Percentiles rank a stretch among this genome's conserved stretches.
Evolutionary conservation across 352 stramenopile species (phyloP).

Genomic region (Phytophthora rubi): DNA sequence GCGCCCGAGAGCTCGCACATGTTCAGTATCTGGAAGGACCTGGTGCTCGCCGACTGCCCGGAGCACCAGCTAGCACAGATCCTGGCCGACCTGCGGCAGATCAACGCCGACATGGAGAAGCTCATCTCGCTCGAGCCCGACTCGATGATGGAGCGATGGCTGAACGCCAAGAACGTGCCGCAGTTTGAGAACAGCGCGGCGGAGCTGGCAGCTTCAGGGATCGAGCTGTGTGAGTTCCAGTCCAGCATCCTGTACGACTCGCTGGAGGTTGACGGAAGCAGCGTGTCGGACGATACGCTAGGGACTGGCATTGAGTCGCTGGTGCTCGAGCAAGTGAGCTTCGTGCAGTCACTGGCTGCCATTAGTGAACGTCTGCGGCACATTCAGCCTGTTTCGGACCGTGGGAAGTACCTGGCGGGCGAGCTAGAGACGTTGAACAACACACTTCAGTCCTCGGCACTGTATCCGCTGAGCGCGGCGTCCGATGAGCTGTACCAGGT

Average conservation of each 20-base stretch:
- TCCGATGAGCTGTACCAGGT: slow-evolving; percentile 81
- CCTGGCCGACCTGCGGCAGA: slow-evolving; percentile 42
- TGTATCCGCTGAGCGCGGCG: slow-evolving; percentile 75
- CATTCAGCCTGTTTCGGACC: slow-evolving; percentile 63
- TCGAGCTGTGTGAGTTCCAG: slow-evolving; percentile 74
- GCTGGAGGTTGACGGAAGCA: slow-evolving; percentile 40
- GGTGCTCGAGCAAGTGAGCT: slow-evolving; percentile 76
- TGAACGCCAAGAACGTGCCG: slow-evolving; percentile 53
- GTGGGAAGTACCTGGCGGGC: slow-evolving; percentile 48
- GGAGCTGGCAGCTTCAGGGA: slow-evolving; percentile 50
- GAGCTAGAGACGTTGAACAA: slow-evolving; percentile 68
- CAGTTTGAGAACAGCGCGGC: slow-evolving; percentile 62
- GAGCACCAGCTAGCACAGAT: slow-evolving; percentile 64
- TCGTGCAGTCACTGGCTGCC: slow-evolving; percentile 71
- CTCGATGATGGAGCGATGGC: slow-evolving; percentile 64
- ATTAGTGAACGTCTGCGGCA: slow-evolving; percentile 78
- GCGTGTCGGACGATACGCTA: slow-evolving; percentile 9
- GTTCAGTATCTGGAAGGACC: slow-evolving; percentile 64
- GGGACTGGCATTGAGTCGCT: slow-evolving; percentile 56
- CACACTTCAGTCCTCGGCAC: slow-evolving; percentile 56
- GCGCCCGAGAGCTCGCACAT: slow-evolving; percentile 30
- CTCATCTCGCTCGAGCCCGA: slow-evolving; percentile 57
- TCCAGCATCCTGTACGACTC: slow-evolving; percentile 78
- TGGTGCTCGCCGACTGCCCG: slow-evolving; percentile 65
- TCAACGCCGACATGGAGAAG: slow-evolving; percentile 45